Evolutionary conservation across 352 stramenopile species (phyloP), one percentile per base, ranked within the genome.

Genomic region (Phytophthora sansomeana): DNA sequence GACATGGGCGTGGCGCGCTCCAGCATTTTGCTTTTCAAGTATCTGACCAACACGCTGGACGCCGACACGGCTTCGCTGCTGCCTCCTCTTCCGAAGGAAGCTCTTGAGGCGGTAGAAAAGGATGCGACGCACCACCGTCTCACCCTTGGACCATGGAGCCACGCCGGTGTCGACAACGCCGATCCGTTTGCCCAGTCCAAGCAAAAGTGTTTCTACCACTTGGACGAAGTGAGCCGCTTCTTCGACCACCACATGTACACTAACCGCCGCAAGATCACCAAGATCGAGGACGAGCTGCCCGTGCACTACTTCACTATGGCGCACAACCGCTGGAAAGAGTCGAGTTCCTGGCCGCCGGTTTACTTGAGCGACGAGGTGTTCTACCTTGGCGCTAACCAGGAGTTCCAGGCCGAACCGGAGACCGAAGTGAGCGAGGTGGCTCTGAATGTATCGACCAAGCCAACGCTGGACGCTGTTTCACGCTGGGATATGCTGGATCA

Each of bases 151-250:
- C 87, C 87, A 3, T 95, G 87, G 87, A 93, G 87, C 67, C 87
- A 95, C 73, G 83, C 78, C 7, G 85, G 85, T 61, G 85, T 93
- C 13, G 87, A 95, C 68, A 95, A 93, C 61, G 67, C 74, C 5
- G 87, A 95, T 38, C 87, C 87, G 41, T 95, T 92, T 56, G 87
- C 84, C 10, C 60, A 73, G 60, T 90, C 83, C 17, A 95, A 95
- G 75, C 84, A 92, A 26, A 92, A 92, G 58, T 95, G 87, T 63
- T 95, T 93, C 58, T 92, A 86, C 56, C 84, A 92, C 64, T 56
- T 95, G 47, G 83, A 92, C 48, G 84, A 95, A 68, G 88, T 95
- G 66, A 91, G 80, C 46, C 84, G 87, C 44, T 95, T 92, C 80
- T 88, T 95, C 49, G 87, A 95, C 56, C 77, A 90, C 75, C 87